A percentile compares a stretch with the other conserved stretches of the same genome.
Conservation (phyloP, 163 green algal genomes). For the Scenedesmus sp. region DNA sequence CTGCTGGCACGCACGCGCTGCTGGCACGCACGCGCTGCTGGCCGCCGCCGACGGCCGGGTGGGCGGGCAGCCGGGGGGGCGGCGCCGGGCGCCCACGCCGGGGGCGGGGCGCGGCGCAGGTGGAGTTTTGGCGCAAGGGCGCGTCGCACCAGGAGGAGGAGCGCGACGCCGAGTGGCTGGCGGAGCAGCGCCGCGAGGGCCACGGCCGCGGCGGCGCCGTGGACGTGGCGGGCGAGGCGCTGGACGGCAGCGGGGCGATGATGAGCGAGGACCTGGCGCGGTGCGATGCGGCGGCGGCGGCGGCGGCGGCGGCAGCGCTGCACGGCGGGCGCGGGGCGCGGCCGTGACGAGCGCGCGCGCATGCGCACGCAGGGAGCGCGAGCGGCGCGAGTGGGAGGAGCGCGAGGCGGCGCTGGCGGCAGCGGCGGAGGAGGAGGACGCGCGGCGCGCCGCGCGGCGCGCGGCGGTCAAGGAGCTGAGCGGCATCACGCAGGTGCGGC, state of each 20-base stretch:
- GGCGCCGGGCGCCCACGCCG: no score
- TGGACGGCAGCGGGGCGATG: constrained; percentile 54
- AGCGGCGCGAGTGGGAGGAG: constrained; percentile 60
- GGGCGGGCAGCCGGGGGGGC: no score
- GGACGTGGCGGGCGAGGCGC: no score
- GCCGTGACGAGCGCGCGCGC: no score
- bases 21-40: no score
- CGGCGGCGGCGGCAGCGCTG: not conserved
- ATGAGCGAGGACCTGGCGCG: constrained; percentile 59
- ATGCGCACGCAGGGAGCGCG: constrained; percentile 54
- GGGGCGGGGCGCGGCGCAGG: no score
- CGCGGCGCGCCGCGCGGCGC: constrained; percentile 39
- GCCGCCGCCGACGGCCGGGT: no score
- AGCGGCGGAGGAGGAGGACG: constrained; percentile 45
- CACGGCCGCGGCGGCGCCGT: no score
- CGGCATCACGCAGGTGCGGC: constrained; percentile 14
- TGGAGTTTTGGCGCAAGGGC: constrained; percentile 42
- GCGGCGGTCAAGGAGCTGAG: constrained; percentile 39
- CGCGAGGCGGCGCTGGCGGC: constrained; percentile 48
- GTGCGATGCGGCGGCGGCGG: not conserved
- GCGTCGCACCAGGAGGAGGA: constrained; percentile 21
- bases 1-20: not conserved
- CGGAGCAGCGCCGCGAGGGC: not conserved
- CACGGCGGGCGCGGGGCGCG: no score
- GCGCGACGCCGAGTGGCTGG: constrained; percentile 18